phyloP scores from a whole-genome alignment of 2,329 filamentous ascomycete genomes.

The Pyricularia sp. region DNA sequence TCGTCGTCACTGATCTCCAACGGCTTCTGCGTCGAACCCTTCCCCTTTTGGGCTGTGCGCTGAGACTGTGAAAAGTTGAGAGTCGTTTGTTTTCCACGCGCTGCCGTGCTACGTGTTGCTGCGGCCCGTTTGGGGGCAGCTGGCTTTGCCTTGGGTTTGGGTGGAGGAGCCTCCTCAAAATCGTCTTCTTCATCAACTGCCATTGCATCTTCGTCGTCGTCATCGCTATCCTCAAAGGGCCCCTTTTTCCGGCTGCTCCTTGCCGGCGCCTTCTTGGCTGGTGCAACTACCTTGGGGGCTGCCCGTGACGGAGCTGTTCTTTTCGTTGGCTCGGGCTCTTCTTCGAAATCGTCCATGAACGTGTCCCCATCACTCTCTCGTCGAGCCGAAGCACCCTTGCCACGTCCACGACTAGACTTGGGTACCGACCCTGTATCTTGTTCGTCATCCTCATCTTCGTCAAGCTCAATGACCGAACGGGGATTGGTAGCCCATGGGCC shows the following conservation, averaged over 20 bases:
- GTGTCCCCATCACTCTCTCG: slow-evolving; percentile 34
- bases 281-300: slow-evolving; percentile 20
- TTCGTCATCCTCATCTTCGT: slow-evolving; percentile 25
- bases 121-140: slow-evolving; percentile 9
- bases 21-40: slow-evolving; percentile 28
- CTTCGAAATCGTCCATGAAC: slow-evolving; percentile 38
- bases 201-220: slow-evolving; percentile 33
- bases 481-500: slow-evolving; percentile 76
- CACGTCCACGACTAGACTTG: slow-evolving; percentile 8
- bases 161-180: slow-evolving; percentile 26
- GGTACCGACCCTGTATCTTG: slow-evolving; percentile 16
- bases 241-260: slow-evolving; percentile 30
- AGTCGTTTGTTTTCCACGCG: slow-evolving; percentile 28
- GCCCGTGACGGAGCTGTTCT: slow-evolving; percentile 15
- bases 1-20: slow-evolving; percentile 12
- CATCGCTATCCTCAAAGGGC: slow-evolving; percentile 23
- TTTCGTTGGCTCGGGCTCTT: slow-evolving; percentile 29
- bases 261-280: slow-evolving; percentile 19
- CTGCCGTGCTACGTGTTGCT: slow-evolving; percentile 7
- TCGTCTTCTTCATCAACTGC: slow-evolving; percentile 38
- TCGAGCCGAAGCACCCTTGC: slow-evolving; percentile 24
- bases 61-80: slow-evolving; percentile 34
- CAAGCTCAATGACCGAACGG: slow-evolving; percentile 30
- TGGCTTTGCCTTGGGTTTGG: slow-evolving; percentile 18
- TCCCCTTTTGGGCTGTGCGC: slow-evolving; percentile 11